Conservation (phyloP, 2,329 filamentous ascomycete genomes). For the Alternaria brassicicola region DNA sequence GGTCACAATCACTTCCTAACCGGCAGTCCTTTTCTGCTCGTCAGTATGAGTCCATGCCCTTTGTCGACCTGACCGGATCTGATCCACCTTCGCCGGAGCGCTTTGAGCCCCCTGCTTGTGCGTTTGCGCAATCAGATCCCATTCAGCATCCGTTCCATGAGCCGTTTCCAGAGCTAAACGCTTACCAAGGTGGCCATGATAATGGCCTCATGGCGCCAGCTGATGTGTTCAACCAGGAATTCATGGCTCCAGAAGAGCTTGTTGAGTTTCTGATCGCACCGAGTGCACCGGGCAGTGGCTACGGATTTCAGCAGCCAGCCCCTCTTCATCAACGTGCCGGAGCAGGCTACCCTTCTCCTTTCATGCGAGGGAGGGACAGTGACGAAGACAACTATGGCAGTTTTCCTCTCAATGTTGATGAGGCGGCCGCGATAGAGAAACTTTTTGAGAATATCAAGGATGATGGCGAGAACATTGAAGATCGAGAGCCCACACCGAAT, state of each 20-base stretch:
- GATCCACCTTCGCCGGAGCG: constrained; percentile 21
- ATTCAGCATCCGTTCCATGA: background rate
- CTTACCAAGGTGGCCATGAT: constrained; percentile 4
- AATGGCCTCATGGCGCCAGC: constrained; percentile 10
- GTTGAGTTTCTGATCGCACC: constrained; percentile 36
- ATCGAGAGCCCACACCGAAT: constrained; percentile 71
- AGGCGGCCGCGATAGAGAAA: constrained; percentile 35
- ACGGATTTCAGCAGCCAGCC: constrained; percentile 17
- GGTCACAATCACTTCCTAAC: constrained; percentile 10
- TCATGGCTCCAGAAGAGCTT: constrained; percentile 36
- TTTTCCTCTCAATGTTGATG: constrained; percentile 17
- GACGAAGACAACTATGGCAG: constrained; percentile 25
- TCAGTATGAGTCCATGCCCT: background rate
- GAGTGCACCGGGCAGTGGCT: constrained; percentile 17
- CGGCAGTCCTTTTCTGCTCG: background rate
- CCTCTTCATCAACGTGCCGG: background rate
- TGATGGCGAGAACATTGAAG: constrained; percentile 52
- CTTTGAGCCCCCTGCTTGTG: background rate
- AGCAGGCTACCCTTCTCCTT: background rate
- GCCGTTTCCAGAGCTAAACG: constrained; percentile 15
- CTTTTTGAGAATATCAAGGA: constrained; percentile 43
- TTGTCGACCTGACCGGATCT: constrained; percentile 33
- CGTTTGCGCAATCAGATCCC: background rate
- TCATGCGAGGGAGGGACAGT: constrained; percentile 7
- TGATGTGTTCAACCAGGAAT: constrained; percentile 30